phyloP scores from a whole-genome alignment of 2,329 filamentous ascomycete species.

The Aureobasidium sp. region DNA sequence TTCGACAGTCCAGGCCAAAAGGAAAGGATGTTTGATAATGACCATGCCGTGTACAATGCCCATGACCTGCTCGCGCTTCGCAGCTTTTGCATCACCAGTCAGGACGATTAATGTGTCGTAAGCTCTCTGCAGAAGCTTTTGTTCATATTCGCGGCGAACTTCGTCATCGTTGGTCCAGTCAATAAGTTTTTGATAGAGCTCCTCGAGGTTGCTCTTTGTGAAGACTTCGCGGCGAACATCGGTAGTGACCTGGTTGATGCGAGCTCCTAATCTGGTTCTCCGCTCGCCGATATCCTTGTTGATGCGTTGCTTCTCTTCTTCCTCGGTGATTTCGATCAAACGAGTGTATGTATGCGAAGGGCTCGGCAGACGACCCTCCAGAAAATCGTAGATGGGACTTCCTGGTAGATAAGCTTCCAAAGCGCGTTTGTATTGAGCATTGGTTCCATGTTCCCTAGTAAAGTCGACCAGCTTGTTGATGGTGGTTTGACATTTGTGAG shows the following conservation, averaged over 20 bases:
- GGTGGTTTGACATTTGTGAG: conserved; percentile 49
- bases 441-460: conserved; percentile 62
- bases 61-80: conserved; percentile 63
- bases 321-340: conserved; percentile 74
- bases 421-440: conserved; percentile 65
- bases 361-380: conserved; percentile 76
- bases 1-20: conserved; percentile 81
- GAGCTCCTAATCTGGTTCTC: conserved; percentile 77
- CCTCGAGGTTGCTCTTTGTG: conserved; percentile 64
- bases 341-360: conserved; percentile 73
- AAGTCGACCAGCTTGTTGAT: conserved; percentile 74
- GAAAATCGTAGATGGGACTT: conserved; percentile 67
- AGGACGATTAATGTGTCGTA: conserved; percentile 69
- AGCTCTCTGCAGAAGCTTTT: conserved; percentile 75
- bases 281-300: conserved; percentile 86
- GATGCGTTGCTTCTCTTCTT: conserved; percentile 79
- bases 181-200: conserved; percentile 73
- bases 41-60: conserved; percentile 87
- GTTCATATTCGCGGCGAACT: conserved; percentile 72
- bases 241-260: conserved; percentile 69
- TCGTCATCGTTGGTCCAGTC: conserved; percentile 89
- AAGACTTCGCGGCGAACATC: conserved; percentile 86
- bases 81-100: conserved; percentile 56
- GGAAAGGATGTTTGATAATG: conserved; percentile 84
- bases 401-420: conserved; percentile 69